These are phyloP conservation scores for Rhodotorula sp. DNA, from an alignment of 1,284 basidiomycete genomes.

Conservation along the genomic window DNA sequence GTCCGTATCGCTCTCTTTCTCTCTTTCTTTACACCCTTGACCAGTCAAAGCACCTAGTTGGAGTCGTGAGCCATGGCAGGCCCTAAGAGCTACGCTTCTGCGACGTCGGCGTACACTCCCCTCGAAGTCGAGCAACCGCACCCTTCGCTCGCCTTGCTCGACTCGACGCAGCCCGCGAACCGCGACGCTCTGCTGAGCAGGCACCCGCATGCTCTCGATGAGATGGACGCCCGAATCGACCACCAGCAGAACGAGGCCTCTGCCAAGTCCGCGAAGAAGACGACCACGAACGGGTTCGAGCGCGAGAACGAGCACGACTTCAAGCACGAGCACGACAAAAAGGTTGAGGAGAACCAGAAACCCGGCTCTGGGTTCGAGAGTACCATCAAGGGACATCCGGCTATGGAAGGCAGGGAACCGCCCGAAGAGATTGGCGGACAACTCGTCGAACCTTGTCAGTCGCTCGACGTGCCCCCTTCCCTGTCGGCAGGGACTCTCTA, in stretches of 20 bases:
- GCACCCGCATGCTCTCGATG: neutral
- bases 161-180: slow-evolving; percentile 3
- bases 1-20: neutral
- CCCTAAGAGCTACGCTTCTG: neutral
- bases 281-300: neutral
- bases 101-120: neutral
- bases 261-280: neutral
- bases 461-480: neutral
- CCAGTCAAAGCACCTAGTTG: neutral
- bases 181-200: neutral
- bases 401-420: neutral
- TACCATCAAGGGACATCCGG: neutral
- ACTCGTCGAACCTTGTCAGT: slow-evolving; percentile 24
- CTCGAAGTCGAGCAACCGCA: neutral
- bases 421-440: slow-evolving; percentile 9
- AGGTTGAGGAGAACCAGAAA: neutral
- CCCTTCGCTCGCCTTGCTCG: slow-evolving; percentile 3
- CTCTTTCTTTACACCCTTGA: neutral
- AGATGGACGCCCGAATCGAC: neutral
- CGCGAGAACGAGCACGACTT: neutral
- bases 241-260: neutral
- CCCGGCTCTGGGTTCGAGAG: slow-evolving; percentile 2
- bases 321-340: neutral
- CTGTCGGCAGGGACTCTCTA: too few relatives aligned
- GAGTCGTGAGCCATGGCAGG: neutral